Base-by-base conservation (phyloP, 306 rosid genomes). In the Carpinus viminea region DNA sequence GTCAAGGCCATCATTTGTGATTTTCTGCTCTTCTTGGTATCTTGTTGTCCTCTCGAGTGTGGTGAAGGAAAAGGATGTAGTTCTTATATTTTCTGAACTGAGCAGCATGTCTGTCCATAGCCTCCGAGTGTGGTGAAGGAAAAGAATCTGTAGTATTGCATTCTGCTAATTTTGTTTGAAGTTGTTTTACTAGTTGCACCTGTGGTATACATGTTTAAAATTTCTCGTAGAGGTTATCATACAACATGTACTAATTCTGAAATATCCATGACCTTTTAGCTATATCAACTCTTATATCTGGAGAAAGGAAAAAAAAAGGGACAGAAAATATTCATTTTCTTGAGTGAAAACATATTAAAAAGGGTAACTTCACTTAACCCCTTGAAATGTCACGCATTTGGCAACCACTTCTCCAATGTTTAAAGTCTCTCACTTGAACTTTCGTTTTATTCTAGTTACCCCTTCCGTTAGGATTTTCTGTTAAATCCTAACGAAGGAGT, bases 121-220 rank as follows among this genome's bases (percentile, higher is more conserved):
- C 10, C 4, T 56, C 61, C 8, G 48, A 6, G 11, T 45, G 48
- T 45, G 7, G 48, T 45, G 48, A 45, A 7, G 48, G 48, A 45
- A 9, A 56, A 24, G 10, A 56, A 31, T 56, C 28, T 56, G 34
- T n/a, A 4, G 77, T 12, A 56, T 16, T 54, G 53, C 10, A 31
- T 9, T 45, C 48, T 26, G 34, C 26, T 28, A 41, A 64, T 73
- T 71, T 28, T 31, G 51, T 59, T 36, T 24, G 18, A 31, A n/a
- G 21, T 62, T 75, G 55, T 24, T 78, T 41, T 31, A 53, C 12
- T 64, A 64, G 70, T 15, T 64, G 46, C 45, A 64, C 10, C n/a
- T 9, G 64, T 57, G 21, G 46, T 12, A 6, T 28, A 64, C 46
- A 64, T 13, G 46, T 34, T 64, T 28, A 41, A 34, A 64, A 64